Evolutionary conservation across 2,329 filamentous ascomycete species (phyloP), one percentile per base, ranked within the genome.

Genomic region (Phyllosticta citribraziliensis): DNA sequence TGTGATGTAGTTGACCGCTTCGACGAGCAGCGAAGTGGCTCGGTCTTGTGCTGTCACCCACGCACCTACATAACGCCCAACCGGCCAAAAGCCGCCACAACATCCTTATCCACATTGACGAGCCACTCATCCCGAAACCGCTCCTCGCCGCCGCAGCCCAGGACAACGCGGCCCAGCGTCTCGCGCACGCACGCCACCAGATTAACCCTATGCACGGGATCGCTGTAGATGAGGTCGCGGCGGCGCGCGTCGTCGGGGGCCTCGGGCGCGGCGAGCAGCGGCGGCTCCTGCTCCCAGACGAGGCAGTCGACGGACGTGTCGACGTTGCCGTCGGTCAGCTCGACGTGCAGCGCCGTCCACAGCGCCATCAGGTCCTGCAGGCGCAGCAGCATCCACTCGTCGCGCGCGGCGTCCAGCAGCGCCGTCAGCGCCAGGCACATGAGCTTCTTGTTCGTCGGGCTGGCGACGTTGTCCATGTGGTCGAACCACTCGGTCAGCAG

Each of bases 301-400:
- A 80, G 70, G 3, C 68, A 75, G 63, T 75, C 74, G 1, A 67
- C 68, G 27, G 58, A 71, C 55, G 65, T 78, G 55, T 80, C 78
- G 25, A 79, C 78, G 51, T 79, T 77, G 24, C 83, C 83, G 54
- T 87, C 85, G 58, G 86, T 78, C 56, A 92, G 74, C 67, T 91
- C 86, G 1, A 75, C 75, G 30, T 92, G 76, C 1, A 89, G 81
- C 64, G 82, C 83, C 1, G 86, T 88, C 89, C 89, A 94, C 75
- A 91, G 81, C 1, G 80, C 80, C 67, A 94, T 84, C 67, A 89
- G 85, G 67, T 87, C 87, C 71, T 94, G 89, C 60, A 94, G 76
- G 47, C 79, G 81, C 1, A 72, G 69, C 4, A 91, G 74, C 2
- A 84, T 79, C 59, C 88, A 80, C 0, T 82, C 69, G 25, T 82